Base-by-base conservation (phyloP, 148 eudicot genomes). In the Suaeda aralocaspica region DNA sequence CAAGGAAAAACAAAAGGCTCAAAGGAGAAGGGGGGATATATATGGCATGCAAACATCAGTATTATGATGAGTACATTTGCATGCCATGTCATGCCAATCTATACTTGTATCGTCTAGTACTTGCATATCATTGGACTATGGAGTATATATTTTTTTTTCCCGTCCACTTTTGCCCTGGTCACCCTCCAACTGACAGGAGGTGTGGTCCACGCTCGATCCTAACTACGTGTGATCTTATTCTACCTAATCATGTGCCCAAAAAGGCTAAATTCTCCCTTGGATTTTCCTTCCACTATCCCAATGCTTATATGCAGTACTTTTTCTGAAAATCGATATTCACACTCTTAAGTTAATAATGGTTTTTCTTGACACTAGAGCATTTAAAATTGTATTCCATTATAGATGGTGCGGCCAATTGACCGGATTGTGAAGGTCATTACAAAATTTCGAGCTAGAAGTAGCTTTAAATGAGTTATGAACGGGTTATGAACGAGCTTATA, bases 41-140 rank as follows among this genome's bases (percentile, higher is more conserved):
- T 9, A 42, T 53, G 76, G 76, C 70, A 73, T 72, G 76, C 69
- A 72, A 46, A 45, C 22, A 66, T 50, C 26, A 44, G 18, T 25
- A 53, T 51, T 18, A 50, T 61, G 75, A 73, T 18, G 7, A 73
- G 69, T 73, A 73, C 70, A 41, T 30, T 4, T 73, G 76, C 76
- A 73, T 73, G 76, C 64, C 71, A 66, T 26, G 66, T 66, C 48
- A 74, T 44, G 77, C 63, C 77, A 74, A 67, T 28, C 11, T 41
- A 58, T 66, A 46, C 48, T 66, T 61, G 49, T 67, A 71, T 61
- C 14, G 2, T 46, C 39, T 61, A 30, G 16, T n/a, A 46, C 41
- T 36, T 36, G 9, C 70, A 57, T 57, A 74, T 66, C 77, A 74
- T 74, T 66, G 77, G 71, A 67, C 58, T 45, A 56, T 61, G 30